Evolutionary conservation across 805 yeast species (phyloP), one percentile per base, ranked within the genome.

Genomic region (Candida morakotiae): DNA sequence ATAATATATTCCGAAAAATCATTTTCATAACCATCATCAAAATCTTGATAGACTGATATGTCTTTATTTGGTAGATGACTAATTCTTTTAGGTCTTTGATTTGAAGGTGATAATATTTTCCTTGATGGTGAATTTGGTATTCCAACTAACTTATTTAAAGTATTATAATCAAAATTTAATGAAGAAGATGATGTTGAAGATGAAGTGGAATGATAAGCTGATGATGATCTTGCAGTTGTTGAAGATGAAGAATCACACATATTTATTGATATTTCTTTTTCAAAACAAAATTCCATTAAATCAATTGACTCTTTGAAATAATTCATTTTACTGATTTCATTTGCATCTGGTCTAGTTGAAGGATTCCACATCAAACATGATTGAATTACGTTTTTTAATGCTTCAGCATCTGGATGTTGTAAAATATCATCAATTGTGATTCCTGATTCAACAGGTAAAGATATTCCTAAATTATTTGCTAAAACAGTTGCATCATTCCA

Each of bases 291-390:
- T 20, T 40, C 43, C 35, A 40, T 34, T 26, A 32, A 2, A 9
- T 19, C 15, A n/a, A 41, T 29, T 7, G 82, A 67, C 13, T 67
- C 66, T 34, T 59, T 57, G 56, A 84, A 84, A 53, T 78, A 84
- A 0, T 71, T 60, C 74, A 75, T 64, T 11, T 58, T 35, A 41
- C 78, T 63, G 21, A 84, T 46, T 7, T 58, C 57, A 1, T 65
- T 64, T 2, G 73, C 82, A 26, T 73, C 70, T 0, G 77, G 71
- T 46, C 94, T 69, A n/a, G 58, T 53, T n/a, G 59, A 56, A 2
- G 96, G 94, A 58, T 87, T 81, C 96, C 96, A 88, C 35, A 71
- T 62, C 23, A 88, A 64, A 48, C 89, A 83, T 1, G 58, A 48
- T 43, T 56, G 58, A 7, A 70, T 72, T 41, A 62, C 62, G 37